Evolutionary conservation across 2,329 filamentous ascomycete species (phyloP).

Genomic region (Cercospora janseana): DNA sequence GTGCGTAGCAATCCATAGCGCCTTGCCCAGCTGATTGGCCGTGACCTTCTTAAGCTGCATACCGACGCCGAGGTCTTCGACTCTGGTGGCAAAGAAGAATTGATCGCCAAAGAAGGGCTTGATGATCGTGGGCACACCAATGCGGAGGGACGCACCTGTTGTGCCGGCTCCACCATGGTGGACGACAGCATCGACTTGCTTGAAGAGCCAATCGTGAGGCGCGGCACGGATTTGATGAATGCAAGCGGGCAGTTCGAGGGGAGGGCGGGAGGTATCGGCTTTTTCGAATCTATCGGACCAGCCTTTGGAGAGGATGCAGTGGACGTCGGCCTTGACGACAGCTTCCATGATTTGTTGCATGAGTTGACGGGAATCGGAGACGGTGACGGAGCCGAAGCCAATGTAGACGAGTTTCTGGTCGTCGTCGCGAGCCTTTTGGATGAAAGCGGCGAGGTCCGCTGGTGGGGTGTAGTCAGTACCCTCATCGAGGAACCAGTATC

Average conservation of each 20-base stretch:
- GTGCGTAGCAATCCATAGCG: constrained; percentile 87
- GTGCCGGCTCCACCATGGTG: constrained; percentile 95
- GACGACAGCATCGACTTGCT: constrained; percentile 86
- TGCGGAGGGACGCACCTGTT: constrained; percentile 86
- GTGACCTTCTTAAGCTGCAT: constrained; percentile 87
- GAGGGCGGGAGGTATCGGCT: constrained; percentile 53
- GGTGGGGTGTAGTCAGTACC: constrained; percentile 68
- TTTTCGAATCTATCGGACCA: constrained; percentile 83
- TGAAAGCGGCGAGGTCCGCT: constrained; percentile 73
- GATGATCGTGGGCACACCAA: constrained; percentile 89
- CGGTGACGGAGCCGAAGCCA: constrained; percentile 93
- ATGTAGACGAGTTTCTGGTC: constrained; percentile 93
- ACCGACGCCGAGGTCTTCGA: constrained; percentile 91
- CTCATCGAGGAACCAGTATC: constrained; percentile 97
- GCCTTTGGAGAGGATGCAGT: constrained; percentile 92
- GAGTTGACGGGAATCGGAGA: constrained; percentile 81
- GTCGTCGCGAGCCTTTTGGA: constrained; percentile 75
- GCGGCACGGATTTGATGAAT: constrained; percentile 87
- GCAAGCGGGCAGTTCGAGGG: constrained; percentile 71
- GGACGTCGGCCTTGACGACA: constrained; percentile 84
- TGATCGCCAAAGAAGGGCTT: constrained; percentile 98
- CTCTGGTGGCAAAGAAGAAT: constrained; percentile 86
- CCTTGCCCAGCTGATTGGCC: constrained; percentile 77
- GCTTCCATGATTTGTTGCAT: constrained; percentile 92
- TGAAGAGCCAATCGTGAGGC: constrained; percentile 95